These are phyloP conservation scores for Gelatoporia subvermispora DNA, from an alignment of 768 basidiomycete species.

Conservation along the genomic window DNA sequence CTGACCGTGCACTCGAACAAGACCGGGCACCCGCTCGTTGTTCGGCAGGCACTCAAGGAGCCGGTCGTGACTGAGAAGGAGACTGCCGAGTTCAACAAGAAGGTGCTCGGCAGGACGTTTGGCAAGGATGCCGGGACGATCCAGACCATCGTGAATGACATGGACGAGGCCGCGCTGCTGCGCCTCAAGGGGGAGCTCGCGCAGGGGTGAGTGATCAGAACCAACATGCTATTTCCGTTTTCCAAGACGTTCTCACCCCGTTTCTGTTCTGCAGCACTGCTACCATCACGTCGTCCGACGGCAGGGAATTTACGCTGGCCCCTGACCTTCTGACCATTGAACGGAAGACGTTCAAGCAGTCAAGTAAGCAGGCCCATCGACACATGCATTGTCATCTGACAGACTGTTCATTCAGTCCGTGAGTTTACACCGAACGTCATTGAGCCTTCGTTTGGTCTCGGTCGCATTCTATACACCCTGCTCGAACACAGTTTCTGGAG, in stretches of 20 bases:
- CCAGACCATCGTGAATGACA: conserved; percentile 55
- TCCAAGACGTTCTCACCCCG: background rate
- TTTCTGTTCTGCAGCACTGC: conserved; percentile 41
- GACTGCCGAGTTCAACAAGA: conserved; percentile 81
- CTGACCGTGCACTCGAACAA: conserved; percentile 80
- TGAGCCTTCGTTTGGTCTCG: conserved; percentile 96
- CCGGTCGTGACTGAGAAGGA: conserved; percentile 79
- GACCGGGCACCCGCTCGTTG: conserved; percentile 83
- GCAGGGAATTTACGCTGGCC: conserved; percentile 65
- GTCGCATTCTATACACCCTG: conserved; percentile 89
- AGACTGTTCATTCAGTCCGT: conserved; percentile 53
- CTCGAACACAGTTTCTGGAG: conserved; percentile 97
- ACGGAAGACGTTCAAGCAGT: conserved; percentile 82
- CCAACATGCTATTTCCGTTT: background rate
- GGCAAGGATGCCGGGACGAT: conserved; percentile 74
- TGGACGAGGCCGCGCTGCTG: conserved; percentile 62
- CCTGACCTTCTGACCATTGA: conserved; percentile 74
- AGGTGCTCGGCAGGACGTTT: conserved; percentile 82
- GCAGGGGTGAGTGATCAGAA: conserved; percentile 52
- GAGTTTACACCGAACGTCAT: conserved; percentile 98
- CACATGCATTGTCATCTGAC: conserved; percentile 22
- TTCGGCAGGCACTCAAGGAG: conserved; percentile 80
- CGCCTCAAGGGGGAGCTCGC: conserved; percentile 67
- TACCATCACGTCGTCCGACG: conserved; percentile 52
- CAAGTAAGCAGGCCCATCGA: conserved; percentile 45